Conservation (phyloP, 129 eudicot species). For the Rutidosis leptorrhynchoides region DNA sequence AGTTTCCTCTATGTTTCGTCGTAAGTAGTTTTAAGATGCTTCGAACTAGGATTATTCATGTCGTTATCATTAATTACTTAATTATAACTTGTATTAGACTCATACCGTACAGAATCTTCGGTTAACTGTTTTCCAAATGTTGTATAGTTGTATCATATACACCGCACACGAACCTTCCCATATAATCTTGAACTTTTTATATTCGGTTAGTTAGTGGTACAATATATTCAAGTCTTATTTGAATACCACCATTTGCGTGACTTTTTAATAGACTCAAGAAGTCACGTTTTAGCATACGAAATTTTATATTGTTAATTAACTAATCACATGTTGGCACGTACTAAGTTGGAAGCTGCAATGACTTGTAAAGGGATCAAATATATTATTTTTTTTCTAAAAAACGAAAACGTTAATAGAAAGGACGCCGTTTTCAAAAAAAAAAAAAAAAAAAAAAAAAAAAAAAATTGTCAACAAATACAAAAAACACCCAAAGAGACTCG, state of each 20-base stretch:
- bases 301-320: no score
- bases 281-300: not conserved
- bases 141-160: no score
- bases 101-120: constrained; percentile 3
- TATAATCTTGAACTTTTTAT: constrained; percentile 11
- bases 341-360: not conserved
- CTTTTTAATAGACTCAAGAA: not conserved
- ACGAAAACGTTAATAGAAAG: no score
- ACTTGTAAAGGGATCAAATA: no score
- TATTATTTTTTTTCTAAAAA: no score
- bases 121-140: constrained; percentile 15
- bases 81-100: not conserved
- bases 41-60: constrained; percentile 36
- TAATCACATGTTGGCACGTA: no score
- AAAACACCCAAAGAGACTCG: no score
- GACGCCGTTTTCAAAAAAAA: no score
- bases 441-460: no score
- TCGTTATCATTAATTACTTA: constrained; percentile 25
- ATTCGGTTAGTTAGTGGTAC: not conserved
- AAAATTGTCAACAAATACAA: no score
- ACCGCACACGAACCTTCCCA: not conserved
- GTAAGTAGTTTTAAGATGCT: constrained; percentile 13
- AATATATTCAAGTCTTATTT: not conserved
- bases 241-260: constrained; percentile 14
- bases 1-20: not conserved